phyloP scores from a whole-genome alignment of 805 yeast species.

The Danielia oregonensis region DNA sequence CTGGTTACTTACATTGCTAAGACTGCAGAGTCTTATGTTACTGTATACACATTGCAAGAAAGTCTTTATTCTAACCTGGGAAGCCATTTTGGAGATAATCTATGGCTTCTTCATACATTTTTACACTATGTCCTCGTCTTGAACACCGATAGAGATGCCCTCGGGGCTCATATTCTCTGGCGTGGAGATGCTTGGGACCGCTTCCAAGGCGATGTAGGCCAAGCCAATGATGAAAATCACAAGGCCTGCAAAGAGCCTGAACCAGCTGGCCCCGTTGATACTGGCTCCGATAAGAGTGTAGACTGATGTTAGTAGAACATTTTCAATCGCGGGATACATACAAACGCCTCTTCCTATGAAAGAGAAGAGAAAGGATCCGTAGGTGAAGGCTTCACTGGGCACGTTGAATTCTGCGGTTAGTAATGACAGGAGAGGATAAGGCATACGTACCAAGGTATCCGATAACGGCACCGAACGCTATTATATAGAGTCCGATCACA shows the following conservation, averaged over 20 bases:
- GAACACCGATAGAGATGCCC: slow-evolving; percentile 34
- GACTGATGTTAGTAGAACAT: slow-evolving; percentile 25
- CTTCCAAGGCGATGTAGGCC: slow-evolving; percentile 59
- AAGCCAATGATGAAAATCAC: slow-evolving; percentile 60
- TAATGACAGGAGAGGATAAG: neutral
- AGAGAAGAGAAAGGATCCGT: slow-evolving; percentile 65
- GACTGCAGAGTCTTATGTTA: too few species aligned
- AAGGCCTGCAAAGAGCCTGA: slow-evolving; percentile 57
- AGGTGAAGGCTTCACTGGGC: slow-evolving; percentile 60
- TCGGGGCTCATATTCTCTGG: slow-evolving; percentile 74
- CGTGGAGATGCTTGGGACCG: slow-evolving; percentile 68
- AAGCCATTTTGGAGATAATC: too few species aligned
- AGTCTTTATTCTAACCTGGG: too few species aligned
- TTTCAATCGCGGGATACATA: slow-evolving; percentile 28
- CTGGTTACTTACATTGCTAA: too few species aligned
- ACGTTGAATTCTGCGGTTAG: slow-evolving; percentile 43
- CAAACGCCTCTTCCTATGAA: slow-evolving; percentile 73
- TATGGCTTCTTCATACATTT: neutral
- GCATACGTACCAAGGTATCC: slow-evolving; percentile 43
- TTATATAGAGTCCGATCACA: slow-evolving; percentile 55
- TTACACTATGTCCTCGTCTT: slow-evolving; percentile 36
- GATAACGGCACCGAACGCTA: slow-evolving; percentile 51
- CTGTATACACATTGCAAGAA: too few species aligned
- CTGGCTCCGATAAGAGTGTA: slow-evolving; percentile 36
- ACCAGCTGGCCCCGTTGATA: slow-evolving; percentile 46